A percentile compares a stretch with the other conserved stretches of the same genome.
Conservation (phyloP, 768 basidiomycete species). For the Trametes cinnabarina region DNA sequence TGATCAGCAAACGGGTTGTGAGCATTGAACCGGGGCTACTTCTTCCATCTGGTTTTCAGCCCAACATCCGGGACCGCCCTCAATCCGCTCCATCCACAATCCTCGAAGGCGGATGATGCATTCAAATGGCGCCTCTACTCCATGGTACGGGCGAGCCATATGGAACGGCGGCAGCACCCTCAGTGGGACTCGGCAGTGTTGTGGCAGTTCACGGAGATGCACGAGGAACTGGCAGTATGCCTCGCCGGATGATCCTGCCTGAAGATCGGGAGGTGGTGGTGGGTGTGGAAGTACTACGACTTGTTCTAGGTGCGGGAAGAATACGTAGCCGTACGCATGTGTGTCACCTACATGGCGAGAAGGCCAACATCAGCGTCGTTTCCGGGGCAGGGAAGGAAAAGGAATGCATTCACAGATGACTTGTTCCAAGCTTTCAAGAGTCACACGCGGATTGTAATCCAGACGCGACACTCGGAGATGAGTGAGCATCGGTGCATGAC, state of each 20-base stretch:
- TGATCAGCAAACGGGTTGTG: background rate
- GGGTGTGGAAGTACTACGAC: constrained; percentile 14
- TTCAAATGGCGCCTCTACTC: background rate
- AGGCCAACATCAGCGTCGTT: background rate
- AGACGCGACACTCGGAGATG: constrained; percentile 15
- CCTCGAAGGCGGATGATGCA: background rate
- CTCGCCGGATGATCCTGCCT: background rate
- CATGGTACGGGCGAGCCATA: background rate
- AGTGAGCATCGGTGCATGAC: constrained; percentile 9
- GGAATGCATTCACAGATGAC: background rate
- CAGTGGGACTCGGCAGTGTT: background rate
- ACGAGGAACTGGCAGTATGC: constrained; percentile 4
- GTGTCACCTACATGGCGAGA: background rate
- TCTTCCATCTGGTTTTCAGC: background rate
- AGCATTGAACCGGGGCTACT: background rate
- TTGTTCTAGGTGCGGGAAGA: constrained; percentile 6
- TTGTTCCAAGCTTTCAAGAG: background rate
- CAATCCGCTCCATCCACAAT: constrained; percentile 10
- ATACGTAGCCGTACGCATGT: background rate
- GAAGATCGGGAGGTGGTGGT: background rate
- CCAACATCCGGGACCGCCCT: constrained; percentile 13
- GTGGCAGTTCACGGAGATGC: background rate
- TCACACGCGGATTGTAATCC: constrained; percentile 1
- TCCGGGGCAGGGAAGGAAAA: too few species aligned
- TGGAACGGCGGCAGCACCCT: constrained; percentile 6